Evolutionary conservation across 2,329 filamentous ascomycete genomes (phyloP).

Genomic region (Botrytis sinoallii): DNA sequence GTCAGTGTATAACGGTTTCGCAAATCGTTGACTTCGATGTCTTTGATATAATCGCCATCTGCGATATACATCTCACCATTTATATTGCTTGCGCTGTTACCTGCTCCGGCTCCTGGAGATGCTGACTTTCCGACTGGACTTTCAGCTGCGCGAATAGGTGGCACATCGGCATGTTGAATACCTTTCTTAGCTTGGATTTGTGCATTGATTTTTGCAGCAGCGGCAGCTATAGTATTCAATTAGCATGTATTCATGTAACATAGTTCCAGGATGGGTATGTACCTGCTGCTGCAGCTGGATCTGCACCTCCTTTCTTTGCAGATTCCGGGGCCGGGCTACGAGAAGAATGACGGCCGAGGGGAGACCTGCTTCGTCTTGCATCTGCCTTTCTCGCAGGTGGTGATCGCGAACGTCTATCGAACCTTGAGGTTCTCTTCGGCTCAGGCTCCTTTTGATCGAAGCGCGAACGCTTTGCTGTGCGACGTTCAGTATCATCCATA

Average conservation of each 20-base stretch:
- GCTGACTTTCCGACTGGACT: conserved; percentile 33
- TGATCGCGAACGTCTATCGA: conserved; percentile 88
- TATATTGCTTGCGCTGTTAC: conserved; percentile 50
- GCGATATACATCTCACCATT: conserved; percentile 90
- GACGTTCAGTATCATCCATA: conserved; percentile 78
- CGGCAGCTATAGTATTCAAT: conserved; percentile 59
- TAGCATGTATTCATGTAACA: neutral
- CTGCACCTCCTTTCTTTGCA: conserved; percentile 49
- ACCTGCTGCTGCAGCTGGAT: conserved; percentile 79
- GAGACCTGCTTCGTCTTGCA: conserved; percentile 75
- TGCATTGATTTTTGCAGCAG: conserved; percentile 83
- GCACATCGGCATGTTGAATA: conserved; percentile 86
- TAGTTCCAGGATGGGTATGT: conserved; percentile 25
- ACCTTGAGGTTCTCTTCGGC: conserved; percentile 71
- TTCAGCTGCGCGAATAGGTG: conserved; percentile 61
- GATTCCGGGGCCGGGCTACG: conserved; percentile 35
- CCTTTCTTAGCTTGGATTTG: conserved; percentile 82
- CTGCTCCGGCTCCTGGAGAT: conserved; percentile 32
- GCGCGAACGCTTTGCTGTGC: conserved; percentile 76
- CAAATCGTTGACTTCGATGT: conserved; percentile 98
- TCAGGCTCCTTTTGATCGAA: conserved; percentile 91
- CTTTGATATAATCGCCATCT: conserved; percentile 96
- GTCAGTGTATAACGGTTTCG: conserved; percentile 96
- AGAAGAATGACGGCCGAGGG: conserved; percentile 49
- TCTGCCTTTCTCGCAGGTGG: conserved; percentile 66